Evolutionary conservation across 2,329 filamentous ascomycete genomes (phyloP).

Genomic region (Ceratocystis cubensis): DNA sequence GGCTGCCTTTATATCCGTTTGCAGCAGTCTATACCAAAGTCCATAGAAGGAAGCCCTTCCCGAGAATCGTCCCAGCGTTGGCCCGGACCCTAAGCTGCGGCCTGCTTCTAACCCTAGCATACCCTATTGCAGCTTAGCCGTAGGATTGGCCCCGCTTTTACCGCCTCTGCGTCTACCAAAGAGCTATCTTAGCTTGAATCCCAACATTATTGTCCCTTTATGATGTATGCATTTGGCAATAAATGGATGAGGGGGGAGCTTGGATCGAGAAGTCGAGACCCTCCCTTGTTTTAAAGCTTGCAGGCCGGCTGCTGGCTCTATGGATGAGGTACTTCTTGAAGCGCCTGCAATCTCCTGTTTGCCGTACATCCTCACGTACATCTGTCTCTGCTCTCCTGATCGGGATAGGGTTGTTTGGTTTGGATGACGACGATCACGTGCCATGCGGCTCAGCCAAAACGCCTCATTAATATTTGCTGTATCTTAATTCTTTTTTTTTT

Average conservation of each 20-base stretch:
- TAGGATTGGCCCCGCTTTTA: neutral
- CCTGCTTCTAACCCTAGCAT: neutral
- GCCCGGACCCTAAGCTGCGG: neutral
- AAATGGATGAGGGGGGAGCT: neutral
- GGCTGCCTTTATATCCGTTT: no score
- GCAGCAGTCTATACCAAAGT: no score
- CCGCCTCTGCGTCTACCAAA: neutral
- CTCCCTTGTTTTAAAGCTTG: no score
- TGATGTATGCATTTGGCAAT: neutral
- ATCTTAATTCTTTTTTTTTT: neutral
- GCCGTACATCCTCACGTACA: neutral
- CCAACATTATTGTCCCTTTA: neutral
- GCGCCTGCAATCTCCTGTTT: no score
- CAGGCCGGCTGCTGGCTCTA: no score
- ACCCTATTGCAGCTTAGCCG: neutral
- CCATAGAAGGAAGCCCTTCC: no score
- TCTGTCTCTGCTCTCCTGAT: neutral
- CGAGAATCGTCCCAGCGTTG: no score
- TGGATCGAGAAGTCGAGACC: no score
- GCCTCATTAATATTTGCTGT: neutral
- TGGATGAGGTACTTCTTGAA: no score
- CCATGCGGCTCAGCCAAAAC: neutral
- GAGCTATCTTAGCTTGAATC: neutral
- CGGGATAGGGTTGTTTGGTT: neutral
- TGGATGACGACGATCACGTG: slow-evolving; percentile 10